These are phyloP conservation scores for Ascochyta viciae-villosae DNA, from an alignment of 2,329 filamentous ascomycete species.

Conservation along the genomic window DNA sequence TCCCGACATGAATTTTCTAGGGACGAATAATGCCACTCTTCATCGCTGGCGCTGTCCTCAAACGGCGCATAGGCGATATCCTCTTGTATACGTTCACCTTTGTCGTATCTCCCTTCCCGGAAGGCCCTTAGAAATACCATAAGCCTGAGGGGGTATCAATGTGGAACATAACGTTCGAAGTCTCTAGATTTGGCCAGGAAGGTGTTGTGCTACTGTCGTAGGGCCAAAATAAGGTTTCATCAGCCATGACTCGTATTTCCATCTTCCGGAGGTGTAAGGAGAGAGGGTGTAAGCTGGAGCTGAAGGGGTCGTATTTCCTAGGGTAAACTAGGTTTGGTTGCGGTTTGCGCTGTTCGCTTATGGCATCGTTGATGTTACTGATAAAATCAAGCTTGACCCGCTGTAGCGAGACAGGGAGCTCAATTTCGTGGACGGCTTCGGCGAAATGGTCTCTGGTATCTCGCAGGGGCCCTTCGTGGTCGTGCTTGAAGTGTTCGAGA, in stretches of 20 bases:
- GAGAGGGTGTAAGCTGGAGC: slow-evolving; percentile 23
- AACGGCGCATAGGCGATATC: slow-evolving; percentile 19
- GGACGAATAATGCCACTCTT: background rate
- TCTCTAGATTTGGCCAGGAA: slow-evolving; percentile 25
- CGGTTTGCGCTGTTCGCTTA: slow-evolving; percentile 6
- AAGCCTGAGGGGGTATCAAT: slow-evolving; percentile 17
- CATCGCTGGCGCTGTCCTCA: slow-evolving; percentile 1
- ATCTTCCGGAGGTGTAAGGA: slow-evolving; percentile 21
- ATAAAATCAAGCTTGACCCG: slow-evolving; percentile 18
- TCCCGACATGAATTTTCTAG: background rate
- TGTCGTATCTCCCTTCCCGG: slow-evolving; percentile 12
- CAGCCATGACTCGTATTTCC: slow-evolving; percentile 14
- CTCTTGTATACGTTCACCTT: background rate
- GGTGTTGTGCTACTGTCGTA: slow-evolving; percentile 1
- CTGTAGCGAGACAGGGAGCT: slow-evolving; percentile 19
- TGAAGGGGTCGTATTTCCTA: slow-evolving; percentile 21
- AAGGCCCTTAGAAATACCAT: slow-evolving; percentile 28
- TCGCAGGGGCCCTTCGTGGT: slow-evolving; percentile 25
- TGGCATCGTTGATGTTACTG: background rate
- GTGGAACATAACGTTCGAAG: slow-evolving; percentile 22
- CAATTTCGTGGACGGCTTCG: slow-evolving; percentile 10
- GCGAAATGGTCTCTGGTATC: slow-evolving; percentile 27
- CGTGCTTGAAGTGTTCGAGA: slow-evolving; percentile 9
- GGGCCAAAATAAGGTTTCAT: slow-evolving; percentile 26
- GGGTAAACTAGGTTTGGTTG: slow-evolving; percentile 21